Evolutionary conservation across 2,329 filamentous ascomycete species (phyloP).

Genomic region (Trichophyton schoenleinii): DNA sequence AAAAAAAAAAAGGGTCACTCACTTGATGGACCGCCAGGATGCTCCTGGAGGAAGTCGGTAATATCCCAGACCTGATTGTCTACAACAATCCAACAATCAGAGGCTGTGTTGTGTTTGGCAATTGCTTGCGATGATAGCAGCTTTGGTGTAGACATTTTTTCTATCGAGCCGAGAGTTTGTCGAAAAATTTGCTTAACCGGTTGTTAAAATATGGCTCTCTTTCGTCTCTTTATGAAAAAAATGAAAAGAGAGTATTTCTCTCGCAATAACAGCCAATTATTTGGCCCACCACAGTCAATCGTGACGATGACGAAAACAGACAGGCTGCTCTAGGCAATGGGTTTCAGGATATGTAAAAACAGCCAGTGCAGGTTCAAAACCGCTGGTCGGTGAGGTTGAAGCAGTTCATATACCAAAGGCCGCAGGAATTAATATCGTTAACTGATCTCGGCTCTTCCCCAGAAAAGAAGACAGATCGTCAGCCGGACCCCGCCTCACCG

Average conservation of each 20-base stretch:
- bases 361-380: background rate
- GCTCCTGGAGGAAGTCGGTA: constrained; percentile 51
- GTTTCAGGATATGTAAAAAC: background rate
- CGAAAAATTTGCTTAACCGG: background rate
- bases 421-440: background rate
- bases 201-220: background rate
- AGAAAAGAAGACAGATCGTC: background rate
- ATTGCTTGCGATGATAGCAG: constrained; percentile 6
- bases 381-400: background rate
- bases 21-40: constrained; percentile 46
- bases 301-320: background rate
- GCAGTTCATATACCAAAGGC: background rate
- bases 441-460: background rate
- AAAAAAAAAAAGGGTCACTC: background rate
- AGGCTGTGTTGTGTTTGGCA: constrained; percentile 32
- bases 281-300: background rate
- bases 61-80: constrained; percentile 57
- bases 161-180: background rate
- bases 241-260: background rate
- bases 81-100: constrained; percentile 55
- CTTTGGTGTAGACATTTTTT: background rate
- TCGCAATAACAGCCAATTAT: too few species aligned
- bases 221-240: background rate
- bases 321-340: background rate
- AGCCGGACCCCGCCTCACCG: background rate